Evolutionary conservation across 1,284 basidiomycete genomes (phyloP), one percentile per base, ranked within the genome.

Genomic region (Cystobasidiaceae sp.): DNA sequence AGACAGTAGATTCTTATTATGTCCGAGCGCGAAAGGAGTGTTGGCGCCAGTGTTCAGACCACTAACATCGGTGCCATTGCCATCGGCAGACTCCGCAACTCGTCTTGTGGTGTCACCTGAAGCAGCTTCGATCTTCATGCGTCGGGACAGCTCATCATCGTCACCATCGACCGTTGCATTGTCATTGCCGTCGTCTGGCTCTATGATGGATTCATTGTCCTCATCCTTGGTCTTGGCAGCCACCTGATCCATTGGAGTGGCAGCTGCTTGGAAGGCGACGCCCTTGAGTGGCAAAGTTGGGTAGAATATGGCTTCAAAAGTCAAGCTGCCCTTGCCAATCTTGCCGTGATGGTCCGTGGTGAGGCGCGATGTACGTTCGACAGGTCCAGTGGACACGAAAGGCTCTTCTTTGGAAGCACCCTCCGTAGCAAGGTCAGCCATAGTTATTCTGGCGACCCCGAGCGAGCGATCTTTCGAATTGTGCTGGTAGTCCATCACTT

Each of bases 401-500:
- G 85, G 88, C 73, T 84, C 86, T 41, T 80, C 78, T 71, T 85
- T 82, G 23, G n/a, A n/a, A n/a, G 79, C 78, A 50, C 74, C 71
- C 78, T 82, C 72, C 75, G 78, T n/a, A 27, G 86, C 86, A 19
- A 93, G 82, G 15, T 88, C 86, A 11, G 79, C 75, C 15, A 93
- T 83, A 44, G 80, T 81, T 30, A 97, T 80, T 70, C 94, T 90
- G 60, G 89, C 85, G n/a, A 83, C 83, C 32, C 94, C 96, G 13
- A 97, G 83, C 2, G 89, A 85, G 50, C 92, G 89, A 76, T 94
- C 91, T 83, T 89, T 74, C 43, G 59, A 49, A 23, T 39, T 44
- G 76, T 92, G 81, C 77, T 97, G 90, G 76, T 94, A 94, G 77
- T 98, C 96, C 93, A 98, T 94, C 70, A 90, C 83, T 80, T 98